Conservation (phyloP, 352 stramenopile genomes). For the Globisporangium sylvaticum region DNA sequence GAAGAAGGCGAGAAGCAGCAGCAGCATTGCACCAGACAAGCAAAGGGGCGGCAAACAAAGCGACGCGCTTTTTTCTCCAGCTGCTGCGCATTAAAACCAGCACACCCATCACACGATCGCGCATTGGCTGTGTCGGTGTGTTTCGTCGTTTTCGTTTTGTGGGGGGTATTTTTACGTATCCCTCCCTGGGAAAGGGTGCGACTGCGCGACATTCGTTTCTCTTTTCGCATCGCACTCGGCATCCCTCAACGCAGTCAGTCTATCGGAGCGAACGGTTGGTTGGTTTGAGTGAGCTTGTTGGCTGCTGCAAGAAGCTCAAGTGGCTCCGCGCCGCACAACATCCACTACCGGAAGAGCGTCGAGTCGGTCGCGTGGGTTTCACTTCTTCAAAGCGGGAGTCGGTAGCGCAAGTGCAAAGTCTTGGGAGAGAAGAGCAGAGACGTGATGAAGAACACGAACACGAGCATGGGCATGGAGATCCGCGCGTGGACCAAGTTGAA, state of each 20-base stretch:
- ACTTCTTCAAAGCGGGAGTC: conserved; percentile 6
- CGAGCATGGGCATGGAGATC: conserved; percentile 42
- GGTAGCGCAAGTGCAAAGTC: not conserved
- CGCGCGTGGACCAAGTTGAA: conserved; percentile 74
- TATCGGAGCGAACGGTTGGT: not conserved
- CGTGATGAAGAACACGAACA: not conserved
- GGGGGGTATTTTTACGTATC: conserved; percentile 1
- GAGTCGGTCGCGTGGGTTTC: not conserved
- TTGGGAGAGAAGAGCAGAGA: not conserved
- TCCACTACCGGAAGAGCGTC: not conserved
- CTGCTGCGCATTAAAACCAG: not conserved
- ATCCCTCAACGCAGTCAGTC: not conserved
- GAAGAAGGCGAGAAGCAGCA: not conserved
- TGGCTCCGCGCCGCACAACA: no score
- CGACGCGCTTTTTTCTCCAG: not conserved
- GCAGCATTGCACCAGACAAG: not conserved
- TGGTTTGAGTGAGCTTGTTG: not conserved
- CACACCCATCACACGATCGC: not conserved
- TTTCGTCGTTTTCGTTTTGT: not conserved
- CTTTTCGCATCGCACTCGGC: not conserved
- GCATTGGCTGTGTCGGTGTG: not conserved
- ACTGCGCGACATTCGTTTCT: conserved; percentile 4
- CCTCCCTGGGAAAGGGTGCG: conserved; percentile 2
- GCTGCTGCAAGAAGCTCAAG: no score
- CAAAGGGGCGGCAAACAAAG: not conserved